Evolutionary conservation across 2,329 filamentous ascomycete species (phyloP).

Genomic region (Penicillium freii): DNA sequence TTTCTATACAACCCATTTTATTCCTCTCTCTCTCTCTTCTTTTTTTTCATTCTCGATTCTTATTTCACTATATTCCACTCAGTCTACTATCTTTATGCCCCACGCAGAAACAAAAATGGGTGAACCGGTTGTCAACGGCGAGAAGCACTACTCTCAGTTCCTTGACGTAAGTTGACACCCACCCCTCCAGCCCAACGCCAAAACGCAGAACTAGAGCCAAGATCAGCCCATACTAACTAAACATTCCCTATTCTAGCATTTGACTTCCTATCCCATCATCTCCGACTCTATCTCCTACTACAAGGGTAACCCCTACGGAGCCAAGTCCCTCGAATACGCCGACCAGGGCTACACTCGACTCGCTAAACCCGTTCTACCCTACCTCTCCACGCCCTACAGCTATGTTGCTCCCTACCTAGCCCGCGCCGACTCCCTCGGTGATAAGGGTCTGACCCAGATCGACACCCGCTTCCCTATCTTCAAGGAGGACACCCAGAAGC

Average conservation of each 20-base stretch:
- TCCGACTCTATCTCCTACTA: conserved; percentile 74
- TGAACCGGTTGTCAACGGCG: conserved; percentile 51
- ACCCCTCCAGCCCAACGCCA: neutral
- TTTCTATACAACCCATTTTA: conserved; percentile 6
- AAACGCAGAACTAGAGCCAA: neutral
- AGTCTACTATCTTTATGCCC: conserved; percentile 41
- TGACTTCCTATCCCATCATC: conserved; percentile 80
- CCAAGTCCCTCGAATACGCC: conserved; percentile 75
- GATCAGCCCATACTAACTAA: conserved; percentile 21
- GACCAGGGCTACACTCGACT: conserved; percentile 73
- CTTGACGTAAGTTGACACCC: conserved; percentile 35
- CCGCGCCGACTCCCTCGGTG: conserved; percentile 74
- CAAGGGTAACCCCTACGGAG: conserved; percentile 77
- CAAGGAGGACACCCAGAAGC: conserved; percentile 71
- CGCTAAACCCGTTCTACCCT: conserved; percentile 74
- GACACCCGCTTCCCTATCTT: conserved; percentile 70
- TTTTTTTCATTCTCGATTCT: neutral
- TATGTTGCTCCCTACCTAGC: conserved; percentile 82
- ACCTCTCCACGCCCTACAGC: conserved; percentile 73
- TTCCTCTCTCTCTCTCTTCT: neutral
- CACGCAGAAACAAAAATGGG: conserved; percentile 49
- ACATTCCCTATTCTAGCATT: conserved; percentile 58
- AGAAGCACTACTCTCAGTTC: conserved; percentile 50
- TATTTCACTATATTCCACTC: neutral
- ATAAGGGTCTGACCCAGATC: conserved; percentile 66